Percentiles rank a stretch among this genome's conserved stretches.
phyloP scores from a whole-genome alignment of 768 basidiomycete genomes.

The Trametes cingulata region DNA sequence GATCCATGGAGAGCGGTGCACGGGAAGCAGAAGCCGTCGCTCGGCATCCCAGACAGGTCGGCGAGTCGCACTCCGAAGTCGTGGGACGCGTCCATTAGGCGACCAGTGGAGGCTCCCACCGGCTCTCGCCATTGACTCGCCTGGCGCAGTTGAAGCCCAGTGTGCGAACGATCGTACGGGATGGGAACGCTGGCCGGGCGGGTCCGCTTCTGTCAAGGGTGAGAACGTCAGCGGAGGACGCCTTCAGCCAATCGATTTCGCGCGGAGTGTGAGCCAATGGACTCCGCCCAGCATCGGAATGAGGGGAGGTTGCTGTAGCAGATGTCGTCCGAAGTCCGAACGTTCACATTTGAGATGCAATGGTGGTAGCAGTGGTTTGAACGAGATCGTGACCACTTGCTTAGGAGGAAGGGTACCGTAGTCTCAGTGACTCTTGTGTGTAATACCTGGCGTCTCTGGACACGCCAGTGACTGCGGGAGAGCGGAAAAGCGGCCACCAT shows the following conservation, averaged over 20 bases:
- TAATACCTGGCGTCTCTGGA: not conserved
- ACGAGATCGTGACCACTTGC: no score
- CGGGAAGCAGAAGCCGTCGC: not conserved
- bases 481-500: no score
- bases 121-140: constrained; percentile 3
- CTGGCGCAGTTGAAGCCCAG: not conserved
- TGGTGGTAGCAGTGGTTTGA: no score
- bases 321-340: no score
- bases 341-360: no score
- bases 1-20: not conserved
- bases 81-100: constrained; percentile 1
- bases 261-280: no score
- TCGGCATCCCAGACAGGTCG: constrained; percentile 10
- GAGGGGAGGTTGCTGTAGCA: no score
- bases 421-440: not conserved
- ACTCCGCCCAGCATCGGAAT: no score
- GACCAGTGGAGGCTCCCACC: not conserved
- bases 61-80: constrained; percentile 5
- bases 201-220: not conserved
- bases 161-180: constrained; percentile 4
- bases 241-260: not conserved
- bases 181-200: constrained; percentile 2
- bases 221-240: not conserved
- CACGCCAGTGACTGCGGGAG: no score
- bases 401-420: no score